Evolutionary conservation across 2,329 filamentous ascomycete species (phyloP).

Genomic region (Neoascochyta sp.): DNA sequence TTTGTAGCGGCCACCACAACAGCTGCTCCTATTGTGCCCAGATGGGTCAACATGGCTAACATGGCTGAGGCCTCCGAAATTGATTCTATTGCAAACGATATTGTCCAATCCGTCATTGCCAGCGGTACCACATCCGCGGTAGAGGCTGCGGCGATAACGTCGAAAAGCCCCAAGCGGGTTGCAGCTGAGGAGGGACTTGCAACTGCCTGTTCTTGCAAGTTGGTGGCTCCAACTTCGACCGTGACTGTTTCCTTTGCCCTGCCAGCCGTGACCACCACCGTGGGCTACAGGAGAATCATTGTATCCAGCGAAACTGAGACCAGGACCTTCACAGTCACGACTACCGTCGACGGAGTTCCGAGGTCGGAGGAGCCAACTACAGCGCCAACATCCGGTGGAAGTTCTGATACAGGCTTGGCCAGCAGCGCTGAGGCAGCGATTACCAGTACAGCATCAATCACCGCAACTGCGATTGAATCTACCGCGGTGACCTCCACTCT

Average conservation of each 20-base stretch:
- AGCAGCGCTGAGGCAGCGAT: slow-evolving; percentile 2
- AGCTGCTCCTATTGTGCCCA: slow-evolving; percentile 8
- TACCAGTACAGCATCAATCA: slow-evolving; percentile 1
- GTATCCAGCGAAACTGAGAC: slow-evolving; percentile 11
- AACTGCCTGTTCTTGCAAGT: slow-evolving; percentile 30
- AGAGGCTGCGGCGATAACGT: slow-evolving; percentile 8
- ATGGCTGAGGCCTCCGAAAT: slow-evolving; percentile 15
- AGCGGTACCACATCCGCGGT: slow-evolving; percentile 12
- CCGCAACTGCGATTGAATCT: slow-evolving; percentile 1
- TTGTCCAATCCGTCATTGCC: slow-evolving; percentile 21
- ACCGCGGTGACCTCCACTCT: slow-evolving; percentile 2
- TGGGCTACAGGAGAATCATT: slow-evolving; percentile 12
- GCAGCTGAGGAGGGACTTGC: slow-evolving; percentile 21
- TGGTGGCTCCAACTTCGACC: slow-evolving; percentile 27
- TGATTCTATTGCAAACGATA: slow-evolving; percentile 16
- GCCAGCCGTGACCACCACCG: slow-evolving; percentile 12
- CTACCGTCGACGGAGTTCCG: too few relatives aligned
- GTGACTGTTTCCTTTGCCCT: slow-evolving; percentile 12
- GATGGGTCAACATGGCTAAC: slow-evolving; percentile 14
- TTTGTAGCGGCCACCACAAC: slow-evolving; percentile 20
- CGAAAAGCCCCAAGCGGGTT: slow-evolving; percentile 12
- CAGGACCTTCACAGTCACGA: slow-evolving; percentile 6
- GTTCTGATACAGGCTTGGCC: background rate
- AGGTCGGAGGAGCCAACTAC: slow-evolving; percentile 1
- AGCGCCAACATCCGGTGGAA: slow-evolving; percentile 1